A percentile compares a stretch with the other conserved stretches of the same genome.
These are phyloP conservation scores for Cyberlindnera euphorbiae DNA, from an alignment of 805 yeast species.

Conservation along the genomic window DNA sequence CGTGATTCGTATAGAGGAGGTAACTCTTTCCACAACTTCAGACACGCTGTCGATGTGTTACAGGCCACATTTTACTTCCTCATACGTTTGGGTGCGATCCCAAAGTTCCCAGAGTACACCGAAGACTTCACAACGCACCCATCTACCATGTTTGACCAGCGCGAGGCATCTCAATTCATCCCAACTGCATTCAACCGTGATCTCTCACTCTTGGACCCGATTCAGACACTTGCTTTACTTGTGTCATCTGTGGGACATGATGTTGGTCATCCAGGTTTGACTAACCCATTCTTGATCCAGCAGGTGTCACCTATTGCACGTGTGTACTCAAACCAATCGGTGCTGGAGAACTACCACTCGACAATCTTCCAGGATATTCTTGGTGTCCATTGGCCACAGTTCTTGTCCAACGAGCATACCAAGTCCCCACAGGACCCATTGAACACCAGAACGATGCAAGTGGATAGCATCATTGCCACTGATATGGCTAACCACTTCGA, in stretches of 20 bases:
- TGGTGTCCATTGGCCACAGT: slow-evolving; percentile 47
- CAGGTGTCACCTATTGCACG: slow-evolving; percentile 59
- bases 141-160: background rate
- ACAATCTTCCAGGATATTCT: slow-evolving; percentile 53
- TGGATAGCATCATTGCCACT: slow-evolving; percentile 65
- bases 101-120: slow-evolving; percentile 20
- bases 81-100: slow-evolving; percentile 24
- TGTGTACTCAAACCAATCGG: slow-evolving; percentile 59
- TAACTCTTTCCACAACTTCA: slow-evolving; percentile 90
- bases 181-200: slow-evolving; percentile 8
- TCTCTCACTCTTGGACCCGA: slow-evolving; percentile 24
- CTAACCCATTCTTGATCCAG: slow-evolving; percentile 63
- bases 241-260: slow-evolving; percentile 93
- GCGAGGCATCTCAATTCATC: background rate
- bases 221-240: slow-evolving; percentile 55
- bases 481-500: slow-evolving; percentile 89
- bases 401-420: slow-evolving; percentile 21
- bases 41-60: slow-evolving; percentile 93
- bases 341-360: slow-evolving; percentile 79
- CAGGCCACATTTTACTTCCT: slow-evolving; percentile 80
- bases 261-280: slow-evolving; percentile 95
- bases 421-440: slow-evolving; percentile 11
- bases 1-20: slow-evolving; percentile 79
- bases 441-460: slow-evolving; percentile 24
- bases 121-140: slow-evolving; percentile 18